These are phyloP conservation scores for Camelina hispida DNA, from an alignment of 345 rosid species.

Conservation along the genomic window DNA sequence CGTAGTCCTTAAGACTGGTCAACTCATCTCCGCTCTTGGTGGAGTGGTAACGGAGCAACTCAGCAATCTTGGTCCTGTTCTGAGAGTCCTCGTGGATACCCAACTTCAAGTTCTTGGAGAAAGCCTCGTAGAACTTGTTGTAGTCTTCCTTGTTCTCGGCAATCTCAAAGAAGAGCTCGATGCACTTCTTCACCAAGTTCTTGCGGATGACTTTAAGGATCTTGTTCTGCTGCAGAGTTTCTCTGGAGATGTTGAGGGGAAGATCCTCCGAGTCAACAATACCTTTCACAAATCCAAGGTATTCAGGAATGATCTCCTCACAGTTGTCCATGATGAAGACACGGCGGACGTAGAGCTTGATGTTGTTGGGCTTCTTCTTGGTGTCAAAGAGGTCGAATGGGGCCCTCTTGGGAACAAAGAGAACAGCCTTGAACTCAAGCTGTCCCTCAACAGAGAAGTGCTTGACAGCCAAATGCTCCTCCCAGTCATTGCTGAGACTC, in stretches of 20 bases:
- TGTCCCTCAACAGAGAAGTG: constrained; percentile 93
- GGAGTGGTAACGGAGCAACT: constrained; percentile 79
- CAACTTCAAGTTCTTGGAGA: constrained; percentile 86
- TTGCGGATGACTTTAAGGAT: constrained; percentile 84
- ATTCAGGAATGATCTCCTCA: constrained; percentile 84
- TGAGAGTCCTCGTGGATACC: constrained; percentile 75
- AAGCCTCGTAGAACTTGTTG: constrained; percentile 85
- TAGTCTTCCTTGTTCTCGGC: constrained; percentile 63
- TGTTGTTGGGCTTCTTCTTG: constrained; percentile 85
- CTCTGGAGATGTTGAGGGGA: constrained; percentile 89
- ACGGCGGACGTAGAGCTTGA: constrained; percentile 86
- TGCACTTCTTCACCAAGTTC: constrained; percentile 86
- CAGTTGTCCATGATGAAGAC: constrained; percentile 95
- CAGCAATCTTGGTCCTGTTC: constrained; percentile 81
- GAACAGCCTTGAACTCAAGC: constrained; percentile 87
- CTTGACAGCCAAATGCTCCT: constrained; percentile 87
- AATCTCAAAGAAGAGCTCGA: constrained; percentile 64
- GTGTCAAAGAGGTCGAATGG: constrained; percentile 90
- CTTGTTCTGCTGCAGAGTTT: constrained; percentile 86
- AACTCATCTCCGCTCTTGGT: constrained; percentile 90
- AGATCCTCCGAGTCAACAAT: constrained; percentile 92
- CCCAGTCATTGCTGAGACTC: constrained; percentile 93
- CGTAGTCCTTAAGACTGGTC: constrained; percentile 90
- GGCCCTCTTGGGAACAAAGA: constrained; percentile 84
- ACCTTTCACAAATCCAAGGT: constrained; percentile 85